These are phyloP conservation scores for Penicillium manginii DNA, from an alignment of 495 filamentous ascomycete genomes.

Conservation along the genomic window DNA sequence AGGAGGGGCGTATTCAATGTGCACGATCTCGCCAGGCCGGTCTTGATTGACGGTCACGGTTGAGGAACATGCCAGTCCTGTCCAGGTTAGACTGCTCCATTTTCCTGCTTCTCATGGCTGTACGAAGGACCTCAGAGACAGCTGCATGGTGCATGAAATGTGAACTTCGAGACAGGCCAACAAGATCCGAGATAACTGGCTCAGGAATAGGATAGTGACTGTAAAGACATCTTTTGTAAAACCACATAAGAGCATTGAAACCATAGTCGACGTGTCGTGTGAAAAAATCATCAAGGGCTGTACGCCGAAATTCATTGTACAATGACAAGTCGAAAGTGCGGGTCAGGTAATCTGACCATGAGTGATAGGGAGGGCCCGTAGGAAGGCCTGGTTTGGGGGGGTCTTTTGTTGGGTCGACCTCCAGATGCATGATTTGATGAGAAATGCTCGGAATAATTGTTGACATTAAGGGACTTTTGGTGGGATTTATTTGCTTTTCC, in stretches of 20 bases:
- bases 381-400: background rate
- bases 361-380: constrained; percentile 32
- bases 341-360: background rate
- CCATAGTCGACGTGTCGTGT: constrained; percentile 53
- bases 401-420: background rate
- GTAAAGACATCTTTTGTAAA: constrained; percentile 59
- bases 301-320: constrained; percentile 77
- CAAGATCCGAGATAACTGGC: constrained; percentile 56
- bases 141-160: background rate
- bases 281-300: constrained; percentile 67
- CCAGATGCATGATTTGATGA: constrained; percentile 1
- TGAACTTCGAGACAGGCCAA: constrained; percentile 45
- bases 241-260: constrained; percentile 58
- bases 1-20: background rate
- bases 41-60: constrained; percentile 19
- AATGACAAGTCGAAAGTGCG: constrained; percentile 68
- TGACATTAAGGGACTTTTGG: constrained; percentile 10
- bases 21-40: background rate
- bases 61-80: constrained; percentile 52
- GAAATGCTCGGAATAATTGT: constrained; percentile 2
- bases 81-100: constrained; percentile 60
- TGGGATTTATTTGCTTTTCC: background rate
- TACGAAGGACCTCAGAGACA: constrained; percentile 12
- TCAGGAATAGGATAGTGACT: constrained; percentile 52
- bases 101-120: constrained; percentile 43